Conservation (phyloP, 2,329 filamentous ascomycete species). For the Coniella lustricola region DNA sequence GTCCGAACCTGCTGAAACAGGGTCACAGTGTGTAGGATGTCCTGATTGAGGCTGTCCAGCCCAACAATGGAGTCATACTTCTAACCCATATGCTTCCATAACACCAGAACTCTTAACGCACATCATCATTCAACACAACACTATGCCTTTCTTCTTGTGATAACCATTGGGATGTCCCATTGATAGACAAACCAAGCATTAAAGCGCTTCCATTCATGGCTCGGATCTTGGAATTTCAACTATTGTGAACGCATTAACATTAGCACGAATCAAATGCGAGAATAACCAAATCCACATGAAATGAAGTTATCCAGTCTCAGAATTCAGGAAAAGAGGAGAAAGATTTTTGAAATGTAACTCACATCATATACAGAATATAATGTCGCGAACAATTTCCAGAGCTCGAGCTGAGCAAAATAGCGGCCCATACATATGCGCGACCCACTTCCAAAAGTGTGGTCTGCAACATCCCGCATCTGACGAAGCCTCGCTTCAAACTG, state of each 20-base stretch:
- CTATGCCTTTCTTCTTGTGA: not conserved
- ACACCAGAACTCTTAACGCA: too few relatives aligned
- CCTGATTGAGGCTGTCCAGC: not conserved
- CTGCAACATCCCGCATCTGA: slow-evolving; percentile 3
- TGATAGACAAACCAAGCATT: slow-evolving; percentile 7
- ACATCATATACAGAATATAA: slow-evolving; percentile 8
- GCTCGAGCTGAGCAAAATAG: slow-evolving; percentile 4
- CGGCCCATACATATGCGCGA: slow-evolving; percentile 6
- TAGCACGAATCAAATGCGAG: not conserved
- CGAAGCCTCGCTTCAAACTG: not conserved
- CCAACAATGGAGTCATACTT: too few relatives aligned
- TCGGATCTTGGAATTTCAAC: not conserved
- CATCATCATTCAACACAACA: too few relatives aligned
- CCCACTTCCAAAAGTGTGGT: slow-evolving; percentile 2
- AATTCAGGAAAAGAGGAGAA: not conserved
- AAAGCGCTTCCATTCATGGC: slow-evolving; percentile 1
- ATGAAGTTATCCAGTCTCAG: not conserved
- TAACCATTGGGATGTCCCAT: slow-evolving; percentile 5
- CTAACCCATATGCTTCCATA: too few relatives aligned
- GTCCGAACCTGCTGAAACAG: not conserved
- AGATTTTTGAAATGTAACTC: not conserved
- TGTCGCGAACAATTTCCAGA: slow-evolving; percentile 11
- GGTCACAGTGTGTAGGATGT: slow-evolving; percentile 7
- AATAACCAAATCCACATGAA: too few relatives aligned
- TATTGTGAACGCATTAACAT: not conserved